Percentiles rank a stretch among this genome's conserved stretches.
Conservation (phyloP, 2,329 filamentous ascomycete species). For the Neurospora sp. region DNA sequence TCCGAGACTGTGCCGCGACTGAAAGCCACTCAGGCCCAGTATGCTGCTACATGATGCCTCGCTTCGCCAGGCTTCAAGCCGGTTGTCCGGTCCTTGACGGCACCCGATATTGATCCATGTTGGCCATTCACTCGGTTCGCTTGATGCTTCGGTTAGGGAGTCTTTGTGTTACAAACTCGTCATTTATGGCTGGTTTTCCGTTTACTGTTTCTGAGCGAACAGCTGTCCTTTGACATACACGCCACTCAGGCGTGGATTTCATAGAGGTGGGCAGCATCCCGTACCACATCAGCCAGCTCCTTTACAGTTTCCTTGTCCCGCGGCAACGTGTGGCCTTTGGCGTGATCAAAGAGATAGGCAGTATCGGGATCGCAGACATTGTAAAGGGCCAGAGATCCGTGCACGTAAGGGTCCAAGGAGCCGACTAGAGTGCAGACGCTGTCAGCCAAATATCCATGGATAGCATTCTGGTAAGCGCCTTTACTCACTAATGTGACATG, state of each 20-base stretch:
- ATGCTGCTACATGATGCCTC: neutral
- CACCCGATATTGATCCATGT: neutral
- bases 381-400: slow-evolving; percentile 51
- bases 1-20: neutral
- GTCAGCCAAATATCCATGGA: neutral
- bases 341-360: slow-evolving; percentile 54
- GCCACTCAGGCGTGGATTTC: slow-evolving; percentile 6
- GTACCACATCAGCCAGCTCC: slow-evolving; percentile 36
- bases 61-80: neutral
- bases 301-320: slow-evolving; percentile 38
- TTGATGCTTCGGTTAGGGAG: neutral
- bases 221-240: neutral
- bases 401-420: slow-evolving; percentile 49
- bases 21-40: neutral
- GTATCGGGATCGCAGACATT: slow-evolving; percentile 51
- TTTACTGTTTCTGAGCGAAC: neutral
- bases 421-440: slow-evolving; percentile 28
- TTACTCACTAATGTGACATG: slow-evolving; percentile 39
- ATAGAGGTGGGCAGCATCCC: slow-evolving; percentile 20
- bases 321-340: slow-evolving; percentile 54
- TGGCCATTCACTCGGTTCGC: neutral
- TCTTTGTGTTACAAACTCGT: neutral
- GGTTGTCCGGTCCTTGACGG: neutral
- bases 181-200: neutral
- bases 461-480: neutral